Conservation (phyloP, 2,329 filamentous ascomycete species). For the Pseudogymnoascus sp. region DNA sequence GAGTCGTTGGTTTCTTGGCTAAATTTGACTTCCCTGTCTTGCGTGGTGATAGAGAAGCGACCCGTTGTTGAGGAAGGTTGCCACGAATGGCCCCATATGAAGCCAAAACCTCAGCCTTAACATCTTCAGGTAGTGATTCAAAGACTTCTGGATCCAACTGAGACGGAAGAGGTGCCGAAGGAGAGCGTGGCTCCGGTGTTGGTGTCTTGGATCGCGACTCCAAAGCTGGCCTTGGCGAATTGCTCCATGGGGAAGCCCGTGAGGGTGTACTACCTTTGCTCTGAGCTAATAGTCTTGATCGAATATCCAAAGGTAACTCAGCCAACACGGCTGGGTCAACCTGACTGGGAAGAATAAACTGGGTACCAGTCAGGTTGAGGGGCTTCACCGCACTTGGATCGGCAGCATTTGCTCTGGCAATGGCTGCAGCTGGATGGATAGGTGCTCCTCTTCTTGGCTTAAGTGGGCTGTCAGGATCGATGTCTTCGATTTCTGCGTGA, state of each 20-base stretch:
- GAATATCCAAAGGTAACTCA: slow-evolving; percentile 77
- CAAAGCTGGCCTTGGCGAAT: slow-evolving; percentile 30
- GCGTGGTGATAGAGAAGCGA: slow-evolving; percentile 42
- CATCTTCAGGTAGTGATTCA: slow-evolving; percentile 72
- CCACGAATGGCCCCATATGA: slow-evolving; percentile 46
- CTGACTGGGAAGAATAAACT: slow-evolving; percentile 84
- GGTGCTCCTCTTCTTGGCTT: slow-evolving; percentile 34
- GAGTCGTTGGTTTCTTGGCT: slow-evolving; percentile 48
- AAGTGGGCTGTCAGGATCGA: slow-evolving; percentile 46
- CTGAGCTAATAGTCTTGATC: slow-evolving; percentile 63
- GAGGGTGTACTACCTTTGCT: slow-evolving; percentile 26
- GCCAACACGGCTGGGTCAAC: slow-evolving; percentile 75
- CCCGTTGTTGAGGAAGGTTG: slow-evolving; percentile 23
- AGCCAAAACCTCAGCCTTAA: slow-evolving; percentile 75
- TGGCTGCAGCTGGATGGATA: slow-evolving; percentile 46
- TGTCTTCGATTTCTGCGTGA: slow-evolving; percentile 30
- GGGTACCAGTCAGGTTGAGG: slow-evolving; percentile 76
- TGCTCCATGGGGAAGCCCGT: slow-evolving; percentile 23
- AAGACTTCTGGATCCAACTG: slow-evolving; percentile 83
- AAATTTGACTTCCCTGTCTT: slow-evolving; percentile 47
- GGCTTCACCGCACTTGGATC: slow-evolving; percentile 53
- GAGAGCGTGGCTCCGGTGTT: slow-evolving; percentile 7
- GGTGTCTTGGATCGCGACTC: slow-evolving; percentile 28
- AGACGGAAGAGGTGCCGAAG: slow-evolving; percentile 45
- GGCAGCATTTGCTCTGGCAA: slow-evolving; percentile 41